Evolutionary conservation across 129 eudicot species (phyloP).

Genomic region (Flaveria robusta): DNA sequence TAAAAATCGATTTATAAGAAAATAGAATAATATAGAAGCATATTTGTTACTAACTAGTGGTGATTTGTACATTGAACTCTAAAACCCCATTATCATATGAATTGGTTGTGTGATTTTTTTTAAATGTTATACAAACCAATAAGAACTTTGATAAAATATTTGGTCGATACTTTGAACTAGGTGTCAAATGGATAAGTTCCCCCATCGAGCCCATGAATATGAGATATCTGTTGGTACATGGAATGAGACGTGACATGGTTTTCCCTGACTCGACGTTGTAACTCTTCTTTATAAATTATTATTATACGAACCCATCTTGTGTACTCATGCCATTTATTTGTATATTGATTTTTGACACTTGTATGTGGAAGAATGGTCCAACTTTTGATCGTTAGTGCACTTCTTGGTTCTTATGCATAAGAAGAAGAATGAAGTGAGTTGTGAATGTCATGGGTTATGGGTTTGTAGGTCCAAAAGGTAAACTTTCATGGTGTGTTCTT

Average conservation of each 20-base stretch:
- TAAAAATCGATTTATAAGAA: not conserved
- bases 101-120: not conserved
- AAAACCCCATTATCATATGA: not conserved
- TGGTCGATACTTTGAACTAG: not conserved
- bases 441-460: slow-evolving; percentile 26
- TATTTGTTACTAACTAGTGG: not conserved
- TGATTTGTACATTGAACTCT: not conserved
- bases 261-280: not conserved
- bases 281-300: not conserved
- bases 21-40: not conserved
- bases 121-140: not conserved
- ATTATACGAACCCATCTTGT: slow-evolving; percentile 9
- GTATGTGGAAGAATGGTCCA: slow-evolving; percentile 20
- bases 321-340: not conserved
- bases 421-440: slow-evolving; percentile 30
- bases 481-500: slow-evolving; percentile 7
- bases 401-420: slow-evolving; percentile 27
- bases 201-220: not conserved
- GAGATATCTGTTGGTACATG: not conserved
- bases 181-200: not conserved
- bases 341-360: slow-evolving; percentile 2
- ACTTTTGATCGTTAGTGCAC: slow-evolving; percentile 29
- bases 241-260: not conserved
- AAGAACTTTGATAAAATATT: not conserved
- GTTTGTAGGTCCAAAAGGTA: slow-evolving; percentile 25